These are phyloP conservation scores for Blastomyces gilchristii DNA, from an alignment of 2,329 filamentous ascomycete species.

Conservation along the genomic window DNA sequence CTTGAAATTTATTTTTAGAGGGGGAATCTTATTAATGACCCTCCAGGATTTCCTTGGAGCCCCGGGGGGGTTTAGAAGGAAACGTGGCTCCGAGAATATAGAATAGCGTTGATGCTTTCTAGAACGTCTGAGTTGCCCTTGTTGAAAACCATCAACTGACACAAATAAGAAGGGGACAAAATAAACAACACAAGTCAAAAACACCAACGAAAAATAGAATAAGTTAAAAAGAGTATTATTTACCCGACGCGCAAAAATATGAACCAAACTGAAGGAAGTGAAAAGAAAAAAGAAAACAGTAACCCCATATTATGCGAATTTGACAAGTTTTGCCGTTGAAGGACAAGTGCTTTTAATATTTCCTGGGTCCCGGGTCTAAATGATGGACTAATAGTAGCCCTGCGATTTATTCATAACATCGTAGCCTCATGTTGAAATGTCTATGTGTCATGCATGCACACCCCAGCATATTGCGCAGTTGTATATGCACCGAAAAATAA, in stretches of 20 bases:
- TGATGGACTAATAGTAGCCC: conserved; percentile 32
- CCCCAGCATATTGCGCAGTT: conserved; percentile 11
- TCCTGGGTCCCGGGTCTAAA: conserved; percentile 34
- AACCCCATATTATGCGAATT: conserved; percentile 8
- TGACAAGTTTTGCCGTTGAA: conserved; percentile 48
- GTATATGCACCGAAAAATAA: conserved; percentile 19
- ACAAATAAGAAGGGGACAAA: neutral
- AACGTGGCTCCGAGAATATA: neutral
- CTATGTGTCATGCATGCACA: conserved; percentile 27
- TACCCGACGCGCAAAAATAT: conserved; percentile 1
- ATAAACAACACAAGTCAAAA: neutral
- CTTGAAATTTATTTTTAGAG: neutral
- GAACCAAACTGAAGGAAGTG: neutral
- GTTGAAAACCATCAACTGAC: conserved; percentile 6
- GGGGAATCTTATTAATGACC: neutral
- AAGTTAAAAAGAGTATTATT: neutral
- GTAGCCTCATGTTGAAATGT: conserved; percentile 49
- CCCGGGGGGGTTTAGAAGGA: neutral
- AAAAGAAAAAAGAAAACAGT: neutral
- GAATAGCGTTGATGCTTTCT: neutral
- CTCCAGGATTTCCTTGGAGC: neutral
- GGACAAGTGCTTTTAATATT: conserved; percentile 32
- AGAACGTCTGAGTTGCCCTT: neutral
- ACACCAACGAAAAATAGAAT: neutral
- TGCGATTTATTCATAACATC: conserved; percentile 47